phyloP scores from a whole-genome alignment of 768 basidiomycete species.

The Rhodotorula taiwanensis region DNA sequence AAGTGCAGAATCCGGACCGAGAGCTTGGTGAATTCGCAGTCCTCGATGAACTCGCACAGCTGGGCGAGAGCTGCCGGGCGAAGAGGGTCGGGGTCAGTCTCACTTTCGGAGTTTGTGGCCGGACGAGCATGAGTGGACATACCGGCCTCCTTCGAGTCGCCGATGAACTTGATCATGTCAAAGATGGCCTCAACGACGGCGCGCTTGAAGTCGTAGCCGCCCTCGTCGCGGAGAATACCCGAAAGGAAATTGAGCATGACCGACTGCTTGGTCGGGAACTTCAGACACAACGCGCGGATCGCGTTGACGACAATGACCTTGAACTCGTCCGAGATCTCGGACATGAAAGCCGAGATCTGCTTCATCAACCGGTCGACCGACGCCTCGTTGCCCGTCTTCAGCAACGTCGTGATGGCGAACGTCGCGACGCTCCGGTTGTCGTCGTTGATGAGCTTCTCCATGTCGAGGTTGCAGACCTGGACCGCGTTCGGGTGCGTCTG shows the following conservation, averaged over 20 bases:
- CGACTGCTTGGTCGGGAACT: constrained; percentile 93
- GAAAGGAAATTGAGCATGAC: constrained; percentile 97
- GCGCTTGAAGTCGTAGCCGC: constrained; percentile 98
- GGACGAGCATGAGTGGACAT: constrained; percentile 20
- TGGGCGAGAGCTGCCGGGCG: constrained; percentile 69
- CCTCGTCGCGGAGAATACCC: constrained; percentile 93
- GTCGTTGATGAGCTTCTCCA: constrained; percentile 94
- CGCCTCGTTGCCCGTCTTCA: constrained; percentile 99
- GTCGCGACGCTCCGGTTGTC: constrained; percentile 93
- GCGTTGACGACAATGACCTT: constrained; percentile 99
- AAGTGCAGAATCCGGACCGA: constrained; percentile 94
- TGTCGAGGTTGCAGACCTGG: constrained; percentile 85
- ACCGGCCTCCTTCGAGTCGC: constrained; percentile 85
- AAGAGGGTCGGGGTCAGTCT: not conserved
- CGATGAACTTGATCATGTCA: constrained; percentile 98
- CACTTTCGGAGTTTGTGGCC: not conserved
- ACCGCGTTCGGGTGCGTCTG: constrained; percentile 79
- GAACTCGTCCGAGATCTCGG: constrained; percentile 99
- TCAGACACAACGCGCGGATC: constrained; percentile 94
- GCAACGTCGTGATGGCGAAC: constrained; percentile 93
- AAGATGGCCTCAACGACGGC: constrained; percentile 99
- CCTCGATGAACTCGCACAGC: constrained; percentile 98
- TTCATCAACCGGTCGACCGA: constrained; percentile 99
- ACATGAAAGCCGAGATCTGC: constrained; percentile 97
- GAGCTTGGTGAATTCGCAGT: constrained; percentile 98